phyloP scores from a whole-genome alignment of 129 eudicot genomes.

The Apium graveolens region DNA sequence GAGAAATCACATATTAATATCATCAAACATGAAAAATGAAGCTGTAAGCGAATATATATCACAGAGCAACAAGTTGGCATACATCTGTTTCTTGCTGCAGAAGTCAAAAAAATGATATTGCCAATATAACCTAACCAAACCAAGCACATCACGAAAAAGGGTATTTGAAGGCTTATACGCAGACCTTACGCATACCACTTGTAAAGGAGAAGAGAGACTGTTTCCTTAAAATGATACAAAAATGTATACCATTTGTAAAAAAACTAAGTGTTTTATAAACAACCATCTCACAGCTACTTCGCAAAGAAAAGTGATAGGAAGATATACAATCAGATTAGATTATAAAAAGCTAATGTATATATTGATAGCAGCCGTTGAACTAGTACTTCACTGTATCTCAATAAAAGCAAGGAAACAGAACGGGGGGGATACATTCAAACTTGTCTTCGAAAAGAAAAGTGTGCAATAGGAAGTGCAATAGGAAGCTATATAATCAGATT shows the following conservation, averaged over 20 bases:
- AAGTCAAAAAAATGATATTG: neutral
- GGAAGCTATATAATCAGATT: neutral
- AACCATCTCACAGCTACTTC: neutral
- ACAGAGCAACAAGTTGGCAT: neutral
- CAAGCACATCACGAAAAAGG: neutral
- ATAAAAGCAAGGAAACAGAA: too few relatives aligned
- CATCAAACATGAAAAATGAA: neutral
- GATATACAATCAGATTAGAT: neutral
- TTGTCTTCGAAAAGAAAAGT: neutral
- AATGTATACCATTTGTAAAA: neutral
- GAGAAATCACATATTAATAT: neutral
- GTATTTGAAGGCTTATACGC: neutral
- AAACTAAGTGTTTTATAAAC: neutral
- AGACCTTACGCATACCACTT: neutral
- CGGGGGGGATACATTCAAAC: too few relatives aligned
- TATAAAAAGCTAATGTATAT: neutral
- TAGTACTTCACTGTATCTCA: too few relatives aligned
- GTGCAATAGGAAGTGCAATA: too few relatives aligned
- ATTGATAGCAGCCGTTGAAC: too few relatives aligned
- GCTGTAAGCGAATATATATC: neutral
- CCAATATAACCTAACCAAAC: neutral
- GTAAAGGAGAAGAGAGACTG: neutral
- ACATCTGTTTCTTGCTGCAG: neutral
- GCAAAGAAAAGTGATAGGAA: neutral
- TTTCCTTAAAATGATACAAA: neutral